Base-by-base conservation (phyloP, 2,329 filamentous ascomycete genomes). In the Juglanconis sp. region DNA sequence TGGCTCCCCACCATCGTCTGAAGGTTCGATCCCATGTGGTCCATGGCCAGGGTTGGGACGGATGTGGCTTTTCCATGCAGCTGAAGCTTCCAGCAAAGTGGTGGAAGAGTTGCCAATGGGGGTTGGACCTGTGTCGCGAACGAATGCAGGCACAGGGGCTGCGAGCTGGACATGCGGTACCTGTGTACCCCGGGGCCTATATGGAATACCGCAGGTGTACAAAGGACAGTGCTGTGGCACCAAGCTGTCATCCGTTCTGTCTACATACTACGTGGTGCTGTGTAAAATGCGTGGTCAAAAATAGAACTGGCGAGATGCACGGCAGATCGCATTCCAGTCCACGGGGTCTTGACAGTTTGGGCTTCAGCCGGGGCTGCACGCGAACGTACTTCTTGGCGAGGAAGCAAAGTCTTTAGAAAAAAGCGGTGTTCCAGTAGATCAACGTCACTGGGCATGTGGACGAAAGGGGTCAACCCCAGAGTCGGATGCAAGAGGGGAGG, bases 271-370 rank as follows among this genome's bases (percentile, higher is more conserved):
- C 24, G 24, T 24, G 2, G 24, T 24, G 24, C 44, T 4, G 36
- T 31, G 24, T 24, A 9, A 40, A 36, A 51, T 32, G 42, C 47
- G 5, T 30, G 55, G 53, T 51, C 55, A 44, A 51, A 50, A 57
- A 57, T 57, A 57, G 55, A 57, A 50, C 13, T 47, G 47, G 49
- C 55, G 55, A 57, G 55, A 57, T 24, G 55, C 55, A 51, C 55
- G 47, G 55, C 46, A 57, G 46, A 57, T 57, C 55, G 6, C 13
- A 57, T 57, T 57, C 46, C 55, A 42, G 46, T 30, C 44, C 8
- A 31, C 42, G 24, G 42, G 42, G 17, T 34, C 44, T 34, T 11
- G 32, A 47, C 44, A 47, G 44, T 47, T 13, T 24, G 17, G 44
- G 30, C 44, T 30, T 4, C 49, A 13, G 31, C 17, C 44, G 11